These are phyloP conservation scores for Chaetomium strumarium DNA, from an alignment of 2,329 filamentous ascomycete species.

Conservation along the genomic window DNA sequence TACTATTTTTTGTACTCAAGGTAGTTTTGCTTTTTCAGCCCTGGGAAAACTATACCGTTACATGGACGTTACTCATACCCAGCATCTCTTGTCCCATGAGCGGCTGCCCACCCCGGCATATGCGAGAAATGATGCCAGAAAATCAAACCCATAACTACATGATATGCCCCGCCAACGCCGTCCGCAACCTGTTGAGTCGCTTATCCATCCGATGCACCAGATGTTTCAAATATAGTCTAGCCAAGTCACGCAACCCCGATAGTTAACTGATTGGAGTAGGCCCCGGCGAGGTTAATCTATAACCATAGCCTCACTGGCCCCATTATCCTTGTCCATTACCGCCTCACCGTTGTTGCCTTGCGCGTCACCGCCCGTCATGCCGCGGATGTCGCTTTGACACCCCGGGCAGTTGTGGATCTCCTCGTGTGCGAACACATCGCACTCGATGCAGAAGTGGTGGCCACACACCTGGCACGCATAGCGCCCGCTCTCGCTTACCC, in stretches of 20 bases:
- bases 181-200: not conserved
- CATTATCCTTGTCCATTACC: conserved; percentile 5
- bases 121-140: not conserved
- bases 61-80: too few relatives aligned
- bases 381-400: conserved; percentile 56
- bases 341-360: conserved; percentile 15
- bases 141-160: not conserved
- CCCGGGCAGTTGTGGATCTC: conserved; percentile 94
- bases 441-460: conserved; percentile 96
- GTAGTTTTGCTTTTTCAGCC: not conserved
- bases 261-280: not conserved
- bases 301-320: conserved; percentile 39
- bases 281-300: conserved; percentile 33
- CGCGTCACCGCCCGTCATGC: not conserved
- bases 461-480: conserved; percentile 86
- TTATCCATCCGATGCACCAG: not conserved
- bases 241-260: not conserved
- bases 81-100: not conserved
- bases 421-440: conserved; percentile 92
- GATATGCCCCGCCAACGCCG: not conserved
- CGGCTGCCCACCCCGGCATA: not conserved
- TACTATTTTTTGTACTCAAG: too few relatives aligned
- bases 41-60: conserved; percentile 2
- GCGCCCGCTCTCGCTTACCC: conserved; percentile 76
- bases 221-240: not conserved